Percentiles rank a stretch among this genome's conserved stretches.
Evolutionary conservation across 2,329 filamentous ascomycete species (phyloP).

Genomic region (Colletotrichum simmondsii): DNA sequence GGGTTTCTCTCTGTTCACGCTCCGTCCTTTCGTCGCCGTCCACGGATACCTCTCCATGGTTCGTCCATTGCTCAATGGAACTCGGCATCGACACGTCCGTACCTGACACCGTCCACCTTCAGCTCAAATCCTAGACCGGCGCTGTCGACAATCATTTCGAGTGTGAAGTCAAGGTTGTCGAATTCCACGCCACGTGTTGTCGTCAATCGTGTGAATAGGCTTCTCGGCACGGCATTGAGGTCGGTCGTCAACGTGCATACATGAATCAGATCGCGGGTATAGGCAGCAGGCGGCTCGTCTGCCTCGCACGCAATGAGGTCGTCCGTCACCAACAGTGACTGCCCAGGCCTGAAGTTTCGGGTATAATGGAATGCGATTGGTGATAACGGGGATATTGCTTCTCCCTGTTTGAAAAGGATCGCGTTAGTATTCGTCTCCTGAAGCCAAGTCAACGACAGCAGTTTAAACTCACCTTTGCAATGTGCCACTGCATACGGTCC

Average conservation of each 20-base stretch:
- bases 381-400: conserved; percentile 77
- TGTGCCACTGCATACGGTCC: conserved; percentile 88
- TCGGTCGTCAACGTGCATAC: conserved; percentile 87
- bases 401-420: conserved; percentile 61
- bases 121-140: conserved; percentile 82
- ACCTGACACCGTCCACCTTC: conserved; percentile 81
- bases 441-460: not conserved
- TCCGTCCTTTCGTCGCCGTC: not conserved
- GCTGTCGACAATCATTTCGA: conserved; percentile 86
- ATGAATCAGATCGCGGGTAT: conserved; percentile 71
- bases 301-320: conserved; percentile 81
- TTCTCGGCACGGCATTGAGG: conserved; percentile 78
- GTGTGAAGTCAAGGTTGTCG: conserved; percentile 83
- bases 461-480: conserved; percentile 70
- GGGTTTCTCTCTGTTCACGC: not conserved
- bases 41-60: not conserved
- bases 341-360: conserved; percentile 82
- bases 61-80: conserved; percentile 66
- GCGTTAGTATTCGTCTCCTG: conserved; percentile 9
- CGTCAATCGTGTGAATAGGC: conserved; percentile 78
- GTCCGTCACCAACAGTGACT: conserved; percentile 82
- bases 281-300: conserved; percentile 71
- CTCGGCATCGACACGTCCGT: conserved; percentile 81
- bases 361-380: conserved; percentile 89
- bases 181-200: conserved; percentile 85